phyloP scores from a whole-genome alignment of 371 early-diverging fungal species.

The Lichtheimia ornata region DNA sequence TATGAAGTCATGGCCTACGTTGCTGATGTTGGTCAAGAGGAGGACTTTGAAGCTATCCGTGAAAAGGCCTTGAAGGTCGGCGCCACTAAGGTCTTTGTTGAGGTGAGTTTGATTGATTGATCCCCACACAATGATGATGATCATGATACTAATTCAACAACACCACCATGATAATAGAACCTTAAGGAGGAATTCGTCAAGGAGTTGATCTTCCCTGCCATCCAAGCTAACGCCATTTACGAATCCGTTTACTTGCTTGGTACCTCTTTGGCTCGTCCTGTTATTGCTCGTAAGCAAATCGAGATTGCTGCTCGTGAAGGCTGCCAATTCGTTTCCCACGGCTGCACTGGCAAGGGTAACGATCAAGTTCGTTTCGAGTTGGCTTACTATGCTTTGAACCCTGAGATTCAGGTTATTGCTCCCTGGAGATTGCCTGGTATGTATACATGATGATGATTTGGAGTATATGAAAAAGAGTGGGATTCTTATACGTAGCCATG shows the following conservation, averaged over 20 bases:
- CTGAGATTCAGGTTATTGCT: slow-evolving; percentile 92
- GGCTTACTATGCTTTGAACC: slow-evolving; percentile 94
- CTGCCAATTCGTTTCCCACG: slow-evolving; percentile 94
- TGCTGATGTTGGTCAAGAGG: slow-evolving; percentile 98
- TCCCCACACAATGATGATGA: background rate
- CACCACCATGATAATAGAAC: slow-evolving; percentile 52
- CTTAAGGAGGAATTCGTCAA: slow-evolving; percentile 91
- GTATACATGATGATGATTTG: slow-evolving; percentile 16
- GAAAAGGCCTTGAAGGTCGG: slow-evolving; percentile 92
- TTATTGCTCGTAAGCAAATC: slow-evolving; percentile 89
- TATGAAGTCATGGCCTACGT: slow-evolving; percentile 96
- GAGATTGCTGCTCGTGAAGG: slow-evolving; percentile 91
- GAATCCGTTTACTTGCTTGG: slow-evolving; percentile 95
- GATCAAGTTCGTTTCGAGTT: slow-evolving; percentile 99
- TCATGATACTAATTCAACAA: background rate
- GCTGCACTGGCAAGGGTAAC: slow-evolving; percentile 99
- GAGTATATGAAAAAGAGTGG: background rate
- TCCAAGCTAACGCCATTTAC: slow-evolving; percentile 95
- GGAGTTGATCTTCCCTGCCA: slow-evolving; percentile 89
- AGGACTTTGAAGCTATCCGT: slow-evolving; percentile 94
- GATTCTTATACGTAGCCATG: background rate
- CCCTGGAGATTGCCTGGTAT: slow-evolving; percentile 92
- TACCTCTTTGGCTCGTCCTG: slow-evolving; percentile 96
- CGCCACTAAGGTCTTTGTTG: slow-evolving; percentile 93
- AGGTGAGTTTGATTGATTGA: slow-evolving; percentile 48